Evolutionary conservation across 257 asterid genomes (phyloP).

Genomic region (Ballota nigra): DNA sequence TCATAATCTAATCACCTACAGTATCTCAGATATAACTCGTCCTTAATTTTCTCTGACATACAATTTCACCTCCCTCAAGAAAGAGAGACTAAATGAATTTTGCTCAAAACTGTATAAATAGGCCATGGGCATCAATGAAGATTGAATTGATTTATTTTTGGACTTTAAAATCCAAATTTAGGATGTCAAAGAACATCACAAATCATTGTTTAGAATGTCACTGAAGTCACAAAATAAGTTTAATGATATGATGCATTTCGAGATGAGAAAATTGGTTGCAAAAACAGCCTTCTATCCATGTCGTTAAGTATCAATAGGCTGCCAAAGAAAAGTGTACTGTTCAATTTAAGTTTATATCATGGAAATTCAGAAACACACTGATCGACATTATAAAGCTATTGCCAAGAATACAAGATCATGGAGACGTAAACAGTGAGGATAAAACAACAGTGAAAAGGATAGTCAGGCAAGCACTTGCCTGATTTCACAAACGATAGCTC

Average conservation of each 20-base stretch:
- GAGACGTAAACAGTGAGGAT: background rate
- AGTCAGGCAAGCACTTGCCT: background rate
- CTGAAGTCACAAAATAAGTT: background rate
- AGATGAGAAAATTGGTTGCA: background rate
- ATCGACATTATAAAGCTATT: background rate
- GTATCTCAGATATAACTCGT: background rate
- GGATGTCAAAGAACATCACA: background rate
- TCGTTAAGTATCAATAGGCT: background rate
- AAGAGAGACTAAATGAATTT: background rate
- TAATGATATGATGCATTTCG: background rate
- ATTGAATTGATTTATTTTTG: background rate
- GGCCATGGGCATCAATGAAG: background rate
- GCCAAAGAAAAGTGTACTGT: background rate
- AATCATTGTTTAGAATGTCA: background rate
- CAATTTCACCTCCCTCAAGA: background rate
- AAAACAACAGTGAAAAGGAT: background rate
- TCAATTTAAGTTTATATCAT: background rate
- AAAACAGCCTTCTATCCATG: conserved; percentile 5
- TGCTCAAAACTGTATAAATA: background rate
- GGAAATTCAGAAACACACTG: background rate
- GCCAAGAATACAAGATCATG: background rate
- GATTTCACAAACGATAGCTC: background rate
- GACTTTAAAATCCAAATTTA: background rate
- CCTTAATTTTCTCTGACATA: background rate
- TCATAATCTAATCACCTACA: background rate